A percentile compares a stretch with the other conserved stretches of the same genome.
Conservation (phyloP, 805 yeast species). For the Candida arabinofermentans region DNA sequence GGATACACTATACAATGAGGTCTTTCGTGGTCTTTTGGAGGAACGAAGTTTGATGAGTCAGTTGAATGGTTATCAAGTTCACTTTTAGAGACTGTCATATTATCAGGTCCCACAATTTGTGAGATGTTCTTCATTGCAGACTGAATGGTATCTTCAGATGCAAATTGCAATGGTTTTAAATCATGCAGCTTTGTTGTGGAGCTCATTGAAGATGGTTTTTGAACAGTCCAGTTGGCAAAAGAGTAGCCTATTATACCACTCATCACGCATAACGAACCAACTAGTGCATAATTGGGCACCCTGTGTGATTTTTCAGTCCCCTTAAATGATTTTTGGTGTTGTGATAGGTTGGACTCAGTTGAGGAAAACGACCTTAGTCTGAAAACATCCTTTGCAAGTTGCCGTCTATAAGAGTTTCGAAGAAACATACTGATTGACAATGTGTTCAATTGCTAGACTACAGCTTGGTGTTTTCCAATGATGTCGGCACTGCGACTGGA, state of each 20-base stretch:
- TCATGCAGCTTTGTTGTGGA: conserved; percentile 32
- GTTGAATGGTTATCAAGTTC: conserved; percentile 29
- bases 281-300: too few relatives aligned
- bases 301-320: too few relatives aligned
- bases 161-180: conserved; percentile 50
- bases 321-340: too few relatives aligned
- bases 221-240: background rate
- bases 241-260: conserved; percentile 7
- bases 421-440: too few relatives aligned
- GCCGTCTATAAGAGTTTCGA: too few relatives aligned
- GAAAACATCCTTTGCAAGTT: too few relatives aligned
- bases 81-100: conserved; percentile 38
- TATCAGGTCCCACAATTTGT: conserved; percentile 49
- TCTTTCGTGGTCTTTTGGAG: conserved; percentile 24
- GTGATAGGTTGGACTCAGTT: too few relatives aligned
- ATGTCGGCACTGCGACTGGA: too few relatives aligned
- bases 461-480: too few relatives aligned
- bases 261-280: conserved; percentile 3
- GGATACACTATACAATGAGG: conserved; percentile 57
- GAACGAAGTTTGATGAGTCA: conserved; percentile 31
- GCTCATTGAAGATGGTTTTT: background rate
- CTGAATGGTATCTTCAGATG: conserved; percentile 40
- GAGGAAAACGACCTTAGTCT: too few relatives aligned
- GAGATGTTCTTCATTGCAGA: conserved; percentile 51
- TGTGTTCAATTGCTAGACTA: background rate